phyloP scores from a whole-genome alignment of 495 filamentous ascomycete species.

The Thozetella sp. region DNA sequence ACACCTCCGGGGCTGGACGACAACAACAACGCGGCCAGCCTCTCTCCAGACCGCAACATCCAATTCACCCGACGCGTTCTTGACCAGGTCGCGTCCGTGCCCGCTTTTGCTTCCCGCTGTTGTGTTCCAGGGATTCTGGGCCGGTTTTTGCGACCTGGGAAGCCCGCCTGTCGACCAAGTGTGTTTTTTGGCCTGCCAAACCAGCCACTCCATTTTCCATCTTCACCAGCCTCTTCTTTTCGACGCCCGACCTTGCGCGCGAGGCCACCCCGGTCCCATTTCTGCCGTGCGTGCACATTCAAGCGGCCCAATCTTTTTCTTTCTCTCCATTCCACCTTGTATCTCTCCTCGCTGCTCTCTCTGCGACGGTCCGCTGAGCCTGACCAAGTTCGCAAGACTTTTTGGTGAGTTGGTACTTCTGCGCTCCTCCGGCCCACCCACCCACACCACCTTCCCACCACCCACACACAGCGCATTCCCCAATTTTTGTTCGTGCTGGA shows the following conservation, averaged over 20 bases:
- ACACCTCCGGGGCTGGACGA: too few species aligned
- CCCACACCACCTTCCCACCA: conserved; percentile 3
- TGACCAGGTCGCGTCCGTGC: background rate
- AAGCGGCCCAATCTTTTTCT: background rate
- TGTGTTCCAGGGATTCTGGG: background rate
- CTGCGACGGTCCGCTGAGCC: background rate
- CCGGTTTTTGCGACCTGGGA: background rate
- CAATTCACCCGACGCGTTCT: conserved; percentile 1
- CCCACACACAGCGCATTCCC: background rate
- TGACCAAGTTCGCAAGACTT: conserved; percentile 1
- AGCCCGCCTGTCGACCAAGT: background rate
- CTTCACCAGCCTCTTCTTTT: conserved; percentile 1
- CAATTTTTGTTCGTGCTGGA: conserved; percentile 3
- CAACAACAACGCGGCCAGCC: background rate
- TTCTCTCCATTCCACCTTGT: background rate
- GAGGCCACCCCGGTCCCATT: background rate
- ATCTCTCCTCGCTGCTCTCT: background rate
- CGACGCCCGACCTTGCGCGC: background rate
- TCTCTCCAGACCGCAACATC: background rate
- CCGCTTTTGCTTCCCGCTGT: background rate
- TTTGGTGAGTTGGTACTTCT: conserved; percentile 7
- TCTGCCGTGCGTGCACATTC: background rate
- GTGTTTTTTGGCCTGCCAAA: background rate
- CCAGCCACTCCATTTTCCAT: conserved; percentile 1
- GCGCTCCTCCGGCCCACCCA: conserved; percentile 5